These are phyloP conservation scores for Bombardia bombarda DNA, from an alignment of 495 filamentous ascomycete genomes.

Conservation along the genomic window DNA sequence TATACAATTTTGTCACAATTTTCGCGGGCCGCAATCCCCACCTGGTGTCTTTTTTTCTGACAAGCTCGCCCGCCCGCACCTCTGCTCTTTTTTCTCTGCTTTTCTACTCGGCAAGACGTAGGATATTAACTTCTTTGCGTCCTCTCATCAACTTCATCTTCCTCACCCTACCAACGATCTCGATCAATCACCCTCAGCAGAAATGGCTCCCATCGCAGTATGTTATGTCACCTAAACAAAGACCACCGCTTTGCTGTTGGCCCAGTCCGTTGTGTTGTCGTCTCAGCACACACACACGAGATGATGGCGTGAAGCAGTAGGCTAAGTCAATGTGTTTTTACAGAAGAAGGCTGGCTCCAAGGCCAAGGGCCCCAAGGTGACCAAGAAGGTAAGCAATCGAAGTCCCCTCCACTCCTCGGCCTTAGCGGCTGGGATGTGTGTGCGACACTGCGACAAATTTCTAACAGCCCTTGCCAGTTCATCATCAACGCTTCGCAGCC, in stretches of 20 bases:
- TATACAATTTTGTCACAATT: background rate
- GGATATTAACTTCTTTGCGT: constrained; percentile 64
- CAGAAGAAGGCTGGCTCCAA: constrained; percentile 62
- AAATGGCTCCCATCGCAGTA: constrained; percentile 66
- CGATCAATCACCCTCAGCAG: constrained; percentile 14
- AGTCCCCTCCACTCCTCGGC: background rate
- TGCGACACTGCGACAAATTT: constrained; percentile 9
- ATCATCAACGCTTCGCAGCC: constrained; percentile 98
- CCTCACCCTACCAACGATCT: constrained; percentile 1
- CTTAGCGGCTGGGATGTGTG: background rate
- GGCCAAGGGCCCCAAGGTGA: constrained; percentile 53
- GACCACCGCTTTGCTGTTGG: constrained; percentile 91
- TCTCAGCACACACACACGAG: background rate
- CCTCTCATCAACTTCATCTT: constrained; percentile 13
- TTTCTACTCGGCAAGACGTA: constrained; percentile 25
- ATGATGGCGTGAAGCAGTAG: constrained; percentile 78
- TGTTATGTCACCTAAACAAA: constrained; percentile 51
- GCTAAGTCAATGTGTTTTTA: constrained; percentile 60
- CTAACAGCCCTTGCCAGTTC: constrained; percentile 53
- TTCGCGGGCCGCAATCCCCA: background rate
- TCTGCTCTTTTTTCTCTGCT: background rate
- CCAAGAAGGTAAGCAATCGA: constrained; percentile 50
- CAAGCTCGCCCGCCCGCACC: background rate
- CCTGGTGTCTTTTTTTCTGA: background rate
- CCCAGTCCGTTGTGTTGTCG: constrained; percentile 32